Conservation (phyloP, 2,329 filamentous ascomycete species). For the Botryotinia narcissicola region DNA sequence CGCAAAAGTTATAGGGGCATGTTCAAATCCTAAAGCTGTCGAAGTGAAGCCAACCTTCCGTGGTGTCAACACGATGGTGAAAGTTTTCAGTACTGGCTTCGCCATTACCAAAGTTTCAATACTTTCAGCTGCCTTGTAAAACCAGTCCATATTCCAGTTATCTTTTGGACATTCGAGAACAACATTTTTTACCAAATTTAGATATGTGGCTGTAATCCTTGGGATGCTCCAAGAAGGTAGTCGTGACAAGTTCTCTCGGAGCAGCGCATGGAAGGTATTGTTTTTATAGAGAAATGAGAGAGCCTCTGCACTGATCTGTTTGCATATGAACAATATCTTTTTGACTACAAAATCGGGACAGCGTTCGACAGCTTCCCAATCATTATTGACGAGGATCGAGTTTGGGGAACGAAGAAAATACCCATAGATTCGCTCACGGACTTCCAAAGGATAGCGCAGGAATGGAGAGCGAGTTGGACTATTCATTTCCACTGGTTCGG, state of each 20-base stretch:
- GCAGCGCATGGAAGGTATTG: conserved; percentile 31
- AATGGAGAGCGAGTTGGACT: conserved; percentile 24
- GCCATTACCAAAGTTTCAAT: conserved; percentile 26
- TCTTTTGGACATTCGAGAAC: conserved; percentile 28
- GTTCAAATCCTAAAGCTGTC: conserved; percentile 24
- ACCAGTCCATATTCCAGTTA: conserved; percentile 28
- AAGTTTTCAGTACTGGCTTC: conserved; percentile 24
- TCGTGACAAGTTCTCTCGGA: conserved; percentile 21
- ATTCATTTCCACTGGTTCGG: conserved; percentile 21
- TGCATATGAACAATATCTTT: conserved; percentile 28
- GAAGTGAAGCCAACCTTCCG: conserved; percentile 21
- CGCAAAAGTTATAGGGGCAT: conserved; percentile 27
- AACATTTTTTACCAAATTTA: conserved; percentile 27
- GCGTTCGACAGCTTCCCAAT: conserved; percentile 29
- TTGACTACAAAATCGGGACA: conserved; percentile 20
- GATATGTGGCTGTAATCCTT: conserved; percentile 20
- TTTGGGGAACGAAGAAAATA: conserved; percentile 27
- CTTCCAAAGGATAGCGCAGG: conserved; percentile 29
- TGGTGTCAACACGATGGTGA: conserved; percentile 30
- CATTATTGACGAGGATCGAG: conserved; percentile 31
- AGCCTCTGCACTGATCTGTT: conserved; percentile 30
- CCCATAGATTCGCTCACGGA: conserved; percentile 32
- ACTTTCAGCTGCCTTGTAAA: conserved; percentile 24
- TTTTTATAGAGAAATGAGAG: conserved; percentile 30
- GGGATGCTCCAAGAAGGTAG: conserved; percentile 2